Percentiles rank a stretch among this genome's conserved stretches.
Conservation (phyloP, 2,329 filamentous ascomycete genomes). For the Alternaria longipes region DNA sequence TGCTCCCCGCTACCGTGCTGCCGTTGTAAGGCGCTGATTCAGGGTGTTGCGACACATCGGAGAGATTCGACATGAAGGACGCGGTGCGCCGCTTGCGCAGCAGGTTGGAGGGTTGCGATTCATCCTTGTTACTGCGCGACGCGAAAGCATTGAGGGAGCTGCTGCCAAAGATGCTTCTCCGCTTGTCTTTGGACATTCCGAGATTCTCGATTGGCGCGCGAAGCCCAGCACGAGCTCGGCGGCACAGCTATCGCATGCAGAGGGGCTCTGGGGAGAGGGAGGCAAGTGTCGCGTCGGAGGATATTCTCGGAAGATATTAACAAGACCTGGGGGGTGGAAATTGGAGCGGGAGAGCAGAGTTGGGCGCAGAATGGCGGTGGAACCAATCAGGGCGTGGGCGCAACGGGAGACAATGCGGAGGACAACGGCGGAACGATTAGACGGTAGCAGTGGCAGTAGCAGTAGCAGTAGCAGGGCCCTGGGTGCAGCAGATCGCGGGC, state of each 20-base stretch:
- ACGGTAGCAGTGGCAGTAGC: background rate
- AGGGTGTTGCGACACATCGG: constrained; percentile 35
- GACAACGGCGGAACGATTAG: constrained; percentile 7
- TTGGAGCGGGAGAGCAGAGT: constrained; percentile 8
- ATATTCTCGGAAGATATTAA: background rate
- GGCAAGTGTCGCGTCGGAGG: constrained; percentile 17
- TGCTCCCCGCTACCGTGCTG: constrained; percentile 16
- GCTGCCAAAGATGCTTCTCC: constrained; percentile 50
- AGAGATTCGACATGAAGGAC: constrained; percentile 48
- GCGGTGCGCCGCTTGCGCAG: constrained; percentile 51
- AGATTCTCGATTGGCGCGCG: constrained; percentile 32
- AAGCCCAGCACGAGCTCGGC: constrained; percentile 44
- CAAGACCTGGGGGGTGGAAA: constrained; percentile 1
- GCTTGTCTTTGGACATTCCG: constrained; percentile 50
- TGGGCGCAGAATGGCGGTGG: background rate
- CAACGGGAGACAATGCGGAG: constrained; percentile 17
- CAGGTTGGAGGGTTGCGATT: constrained; percentile 47
- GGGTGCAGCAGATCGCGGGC: constrained; percentile 9
- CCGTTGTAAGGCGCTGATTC: constrained; percentile 30
- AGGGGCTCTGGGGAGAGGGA: constrained; percentile 17
- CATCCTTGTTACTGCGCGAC: constrained; percentile 42
- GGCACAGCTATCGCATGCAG: constrained; percentile 32
- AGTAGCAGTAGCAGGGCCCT: background rate
- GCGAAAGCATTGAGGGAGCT: constrained; percentile 45
- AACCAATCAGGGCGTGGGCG: constrained; percentile 22